Percentiles rank a stretch among this genome's conserved stretches.
Evolutionary conservation across 2,329 filamentous ascomycete genomes (phyloP).

Genomic region (Mycosphaerella sp.): DNA sequence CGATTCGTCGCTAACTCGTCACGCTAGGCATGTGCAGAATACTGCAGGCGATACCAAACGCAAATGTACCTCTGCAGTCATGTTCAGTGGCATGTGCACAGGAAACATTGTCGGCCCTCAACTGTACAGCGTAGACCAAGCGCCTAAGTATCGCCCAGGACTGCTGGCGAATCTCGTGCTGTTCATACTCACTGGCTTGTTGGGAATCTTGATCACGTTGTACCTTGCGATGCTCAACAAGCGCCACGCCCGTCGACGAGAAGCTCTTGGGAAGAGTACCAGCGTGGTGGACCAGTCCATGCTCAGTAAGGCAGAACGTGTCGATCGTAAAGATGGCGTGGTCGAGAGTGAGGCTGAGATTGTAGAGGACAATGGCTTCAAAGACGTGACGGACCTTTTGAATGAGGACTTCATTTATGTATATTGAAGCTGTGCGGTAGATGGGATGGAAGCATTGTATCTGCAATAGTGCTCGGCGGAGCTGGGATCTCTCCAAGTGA

Average conservation of each 20-base stretch:
- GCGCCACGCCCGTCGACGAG: background rate
- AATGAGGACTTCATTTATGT: constrained; percentile 2
- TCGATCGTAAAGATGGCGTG: background rate
- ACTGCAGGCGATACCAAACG: constrained; percentile 3
- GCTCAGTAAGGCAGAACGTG: background rate
- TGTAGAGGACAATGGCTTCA: background rate
- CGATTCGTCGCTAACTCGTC: background rate
- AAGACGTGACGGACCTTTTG: constrained; percentile 1
- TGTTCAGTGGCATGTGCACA: constrained; percentile 1
- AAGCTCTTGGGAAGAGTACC: background rate
- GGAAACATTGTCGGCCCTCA: constrained; percentile 5
- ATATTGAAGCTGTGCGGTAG: background rate
- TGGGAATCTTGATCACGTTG: background rate
- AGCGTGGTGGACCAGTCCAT: background rate
- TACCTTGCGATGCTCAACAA: constrained; percentile 1
- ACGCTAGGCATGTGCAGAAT: background rate
- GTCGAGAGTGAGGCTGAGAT: background rate
- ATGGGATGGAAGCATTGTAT: background rate
- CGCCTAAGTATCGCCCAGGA: constrained; percentile 1
- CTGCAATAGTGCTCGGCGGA: background rate
- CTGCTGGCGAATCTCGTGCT: constrained; percentile 4
- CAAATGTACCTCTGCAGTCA: constrained; percentile 1
- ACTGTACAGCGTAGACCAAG: constrained; percentile 2
- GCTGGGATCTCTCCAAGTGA: background rate
- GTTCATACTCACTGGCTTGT: background rate